These are phyloP conservation scores for Acacia melanoxylon DNA, from an alignment of 306 rosid species.

Conservation along the genomic window DNA sequence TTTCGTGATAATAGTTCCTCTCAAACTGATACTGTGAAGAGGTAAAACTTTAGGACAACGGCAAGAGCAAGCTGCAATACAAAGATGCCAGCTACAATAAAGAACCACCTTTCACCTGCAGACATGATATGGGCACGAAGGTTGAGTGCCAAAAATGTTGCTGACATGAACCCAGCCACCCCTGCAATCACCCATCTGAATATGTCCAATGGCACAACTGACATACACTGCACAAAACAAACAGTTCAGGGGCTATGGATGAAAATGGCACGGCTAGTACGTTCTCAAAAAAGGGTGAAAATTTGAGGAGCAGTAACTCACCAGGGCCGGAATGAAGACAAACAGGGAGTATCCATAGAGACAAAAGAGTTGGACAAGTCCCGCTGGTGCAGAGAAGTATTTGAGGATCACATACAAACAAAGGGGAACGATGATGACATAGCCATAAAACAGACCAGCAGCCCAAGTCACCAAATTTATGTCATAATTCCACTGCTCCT, in stretches of 20 bases:
- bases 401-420: slow-evolving; percentile 65
- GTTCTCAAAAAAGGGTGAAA: not conserved
- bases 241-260: not conserved
- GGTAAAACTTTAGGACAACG: slow-evolving; percentile 63
- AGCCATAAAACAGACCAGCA: slow-evolving; percentile 86
- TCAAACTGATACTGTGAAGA: slow-evolving; percentile 68
- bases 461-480: slow-evolving; percentile 84
- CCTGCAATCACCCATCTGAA: slow-evolving; percentile 73
- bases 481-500: slow-evolving; percentile 74
- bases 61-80: slow-evolving; percentile 72
- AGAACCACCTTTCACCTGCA: slow-evolving; percentile 79
- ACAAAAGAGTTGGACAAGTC: slow-evolving; percentile 80
- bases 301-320: slow-evolving; percentile 37
- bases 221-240: slow-evolving; percentile 62
- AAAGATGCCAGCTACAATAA: slow-evolving; percentile 76
- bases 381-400: slow-evolving; percentile 83
- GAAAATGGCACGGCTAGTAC: slow-evolving; percentile 1
- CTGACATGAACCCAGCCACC: slow-evolving; percentile 84
- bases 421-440: slow-evolving; percentile 70
- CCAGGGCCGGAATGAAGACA: slow-evolving; percentile 83
- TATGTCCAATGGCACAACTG: slow-evolving; percentile 65
- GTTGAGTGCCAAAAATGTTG: slow-evolving; percentile 82
- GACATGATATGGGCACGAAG: slow-evolving; percentile 82
- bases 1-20: slow-evolving; percentile 6
- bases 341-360: slow-evolving; percentile 85